phyloP scores from a whole-genome alignment of 1,284 basidiomycete genomes.

The Leccinum brunneo-olivaceum region DNA sequence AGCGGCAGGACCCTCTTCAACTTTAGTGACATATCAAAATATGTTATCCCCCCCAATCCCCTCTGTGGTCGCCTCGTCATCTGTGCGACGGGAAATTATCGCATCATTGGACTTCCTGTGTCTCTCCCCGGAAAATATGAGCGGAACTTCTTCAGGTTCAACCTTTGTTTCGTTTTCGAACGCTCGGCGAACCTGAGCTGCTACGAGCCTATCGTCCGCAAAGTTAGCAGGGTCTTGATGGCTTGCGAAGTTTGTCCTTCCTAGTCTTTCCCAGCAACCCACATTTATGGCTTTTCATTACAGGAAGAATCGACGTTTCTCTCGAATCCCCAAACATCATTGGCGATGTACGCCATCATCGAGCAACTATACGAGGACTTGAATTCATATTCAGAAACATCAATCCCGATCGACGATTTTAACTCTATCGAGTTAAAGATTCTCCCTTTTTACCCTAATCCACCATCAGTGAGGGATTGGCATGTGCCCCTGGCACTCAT shows the following conservation, averaged over 20 bases:
- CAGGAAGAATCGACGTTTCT: constrained; percentile 89
- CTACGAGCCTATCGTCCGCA: constrained; percentile 94
- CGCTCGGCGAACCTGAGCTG: constrained; percentile 83
- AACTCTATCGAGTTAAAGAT: constrained; percentile 93
- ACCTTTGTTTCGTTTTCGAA: constrained; percentile 95
- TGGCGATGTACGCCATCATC: constrained; percentile 78
- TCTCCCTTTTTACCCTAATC: constrained; percentile 95
- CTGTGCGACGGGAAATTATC: constrained; percentile 65
- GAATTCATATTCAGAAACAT: constrained; percentile 94
- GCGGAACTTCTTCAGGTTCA: constrained; percentile 89
- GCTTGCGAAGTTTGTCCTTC: constrained; percentile 71
- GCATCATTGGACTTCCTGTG: constrained; percentile 86
- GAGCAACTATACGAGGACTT: constrained; percentile 97
- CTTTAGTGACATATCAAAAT: constrained; percentile 88
- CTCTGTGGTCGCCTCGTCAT: constrained; percentile 87
- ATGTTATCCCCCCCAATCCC: constrained; percentile 84
- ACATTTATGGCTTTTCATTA: constrained; percentile 11
- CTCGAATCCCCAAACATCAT: constrained; percentile 66
- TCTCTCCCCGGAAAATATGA: constrained; percentile 69
- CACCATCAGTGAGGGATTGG: constrained; percentile 87
- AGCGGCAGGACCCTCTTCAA: constrained; percentile 65
- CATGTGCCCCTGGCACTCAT: constrained; percentile 91
- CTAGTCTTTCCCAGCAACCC: background rate
- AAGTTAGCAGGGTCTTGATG: constrained; percentile 84
- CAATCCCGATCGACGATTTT: constrained; percentile 82